phyloP scores from a whole-genome alignment of 805 yeast species.

The Saitoella complicata region DNA sequence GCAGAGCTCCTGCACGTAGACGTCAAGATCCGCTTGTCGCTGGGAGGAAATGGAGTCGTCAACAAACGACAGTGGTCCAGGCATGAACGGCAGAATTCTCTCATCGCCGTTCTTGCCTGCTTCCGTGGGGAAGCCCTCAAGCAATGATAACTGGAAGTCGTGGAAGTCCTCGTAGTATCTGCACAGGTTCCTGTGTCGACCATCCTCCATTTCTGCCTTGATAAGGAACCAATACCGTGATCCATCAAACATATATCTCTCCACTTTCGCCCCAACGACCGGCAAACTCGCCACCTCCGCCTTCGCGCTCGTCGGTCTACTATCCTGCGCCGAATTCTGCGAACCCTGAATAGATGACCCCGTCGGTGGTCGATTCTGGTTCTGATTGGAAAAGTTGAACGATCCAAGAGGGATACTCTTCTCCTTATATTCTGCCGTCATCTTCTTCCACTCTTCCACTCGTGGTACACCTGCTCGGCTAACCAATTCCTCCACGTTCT shows the following conservation, averaged over 20 bases:
- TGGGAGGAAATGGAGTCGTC: constrained; percentile 54
- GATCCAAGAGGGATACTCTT: constrained; percentile 60
- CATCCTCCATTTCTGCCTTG: constrained; percentile 48
- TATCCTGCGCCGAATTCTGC: too few relatives aligned
- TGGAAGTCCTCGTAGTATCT: constrained; percentile 92
- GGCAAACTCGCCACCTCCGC: constrained; percentile 4
- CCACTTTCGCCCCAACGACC: constrained; percentile 56
- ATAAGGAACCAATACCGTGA: constrained; percentile 82
- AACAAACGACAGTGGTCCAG: constrained; percentile 88
- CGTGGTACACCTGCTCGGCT: constrained; percentile 61
- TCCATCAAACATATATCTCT: constrained; percentile 60
- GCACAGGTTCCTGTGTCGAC: constrained; percentile 55
- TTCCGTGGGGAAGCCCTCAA: constrained; percentile 77
- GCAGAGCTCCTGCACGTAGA: constrained; percentile 42
- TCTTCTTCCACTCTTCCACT: constrained; percentile 88
- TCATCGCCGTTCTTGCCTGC: constrained; percentile 73
- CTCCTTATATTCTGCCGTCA: constrained; percentile 84
- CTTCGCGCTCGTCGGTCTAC: too few relatives aligned
- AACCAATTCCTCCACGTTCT: constrained; percentile 40
- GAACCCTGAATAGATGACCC: too few relatives aligned
- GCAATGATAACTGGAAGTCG: constrained; percentile 70
- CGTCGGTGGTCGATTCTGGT: too few relatives aligned
- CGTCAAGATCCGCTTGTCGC: constrained; percentile 38
- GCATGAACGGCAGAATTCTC: constrained; percentile 80
- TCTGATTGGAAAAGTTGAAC: constrained; percentile 14